Evolutionary conservation across 305 asterid species (phyloP), one percentile per base, ranked within the genome.

Genomic region (Solanum hybrid): DNA sequence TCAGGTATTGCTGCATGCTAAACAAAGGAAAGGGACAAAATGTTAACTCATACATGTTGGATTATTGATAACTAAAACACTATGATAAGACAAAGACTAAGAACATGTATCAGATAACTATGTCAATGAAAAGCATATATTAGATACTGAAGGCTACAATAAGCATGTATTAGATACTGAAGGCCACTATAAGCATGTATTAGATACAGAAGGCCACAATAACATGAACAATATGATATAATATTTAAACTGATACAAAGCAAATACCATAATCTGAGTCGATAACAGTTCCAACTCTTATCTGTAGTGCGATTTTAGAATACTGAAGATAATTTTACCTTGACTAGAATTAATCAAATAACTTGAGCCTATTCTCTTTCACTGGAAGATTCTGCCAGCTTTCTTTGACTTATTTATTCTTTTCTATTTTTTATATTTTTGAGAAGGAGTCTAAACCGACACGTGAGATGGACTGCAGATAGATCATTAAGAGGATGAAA

Each of bases 1-100:
- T 96, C 95, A 33, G 94, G 93, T 89, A 96, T 65, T 73, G 99
- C 98, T 32, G 98, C 98, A 93, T 97, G 99, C 99, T 97, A 91
- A 86, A 78, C 31, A 72, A 86, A 76, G 33, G 27, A 88, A 24
- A 11, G 34, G 57, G 82, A 79, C 37, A 27, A 82, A 27, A 39
- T 22, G 27, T 82, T 41, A 41, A 9, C 72, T 41, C 37, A 27
- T 39, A 41, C 87, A 39, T 14, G 36, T 41, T 39, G 36, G 87
- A 39, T 13, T 82, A 82, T 39, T 14, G 72, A 82, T 15, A 39
- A 4, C 8, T 4, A 14, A 14, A 41, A 8, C 70, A 81, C 33
- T 39, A 12, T 38, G 68, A 81, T 8, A 13, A 39, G 72, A 82
- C 37, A 41, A 26, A 82, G 37, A 41, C 37, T 9, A 14, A 27